A percentile compares a stretch with the other conserved stretches of the same genome.
phyloP scores from a whole-genome alignment of 768 basidiomycete genomes.

The Rhizopogon sp. region DNA sequence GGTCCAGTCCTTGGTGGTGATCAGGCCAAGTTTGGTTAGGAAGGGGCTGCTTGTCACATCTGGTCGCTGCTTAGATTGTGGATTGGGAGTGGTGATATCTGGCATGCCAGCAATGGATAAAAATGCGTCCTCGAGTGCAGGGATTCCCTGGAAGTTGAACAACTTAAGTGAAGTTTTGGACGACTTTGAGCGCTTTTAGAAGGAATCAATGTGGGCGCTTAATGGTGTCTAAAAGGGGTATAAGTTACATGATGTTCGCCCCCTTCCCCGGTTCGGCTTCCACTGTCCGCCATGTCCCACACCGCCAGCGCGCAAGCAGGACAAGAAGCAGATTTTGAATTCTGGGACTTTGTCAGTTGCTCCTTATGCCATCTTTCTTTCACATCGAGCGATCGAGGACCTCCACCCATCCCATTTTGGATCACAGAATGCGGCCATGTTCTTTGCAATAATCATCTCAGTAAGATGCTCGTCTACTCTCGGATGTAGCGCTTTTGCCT shows the following conservation, averaged over 20 bases:
- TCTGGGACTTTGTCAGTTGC: constrained; percentile 81
- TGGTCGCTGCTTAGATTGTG: not conserved
- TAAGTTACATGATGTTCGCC: not conserved
- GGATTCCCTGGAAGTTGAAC: too few species aligned
- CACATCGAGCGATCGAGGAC: constrained; percentile 39
- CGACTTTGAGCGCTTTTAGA: too few species aligned
- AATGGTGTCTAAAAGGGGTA: too few species aligned
- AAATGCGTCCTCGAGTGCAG: too few species aligned
- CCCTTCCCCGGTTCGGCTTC: not conserved
- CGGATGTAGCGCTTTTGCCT: constrained; percentile 10
- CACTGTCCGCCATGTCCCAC: not conserved
- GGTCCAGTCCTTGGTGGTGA: constrained; percentile 50
- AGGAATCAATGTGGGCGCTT: not conserved
- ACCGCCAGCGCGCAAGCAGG: constrained; percentile 3
- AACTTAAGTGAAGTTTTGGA: too few species aligned
- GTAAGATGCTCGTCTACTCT: constrained; percentile 34
- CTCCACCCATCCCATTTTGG: constrained; percentile 74
- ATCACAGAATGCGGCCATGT: constrained; percentile 86
- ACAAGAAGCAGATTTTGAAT: constrained; percentile 40
- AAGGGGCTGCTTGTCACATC: not conserved
- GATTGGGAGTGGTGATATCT: not conserved
- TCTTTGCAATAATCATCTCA: constrained; percentile 80
- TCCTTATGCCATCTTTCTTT: constrained; percentile 68
- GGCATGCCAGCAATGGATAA: not conserved
- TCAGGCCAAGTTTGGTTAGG: constrained; percentile 5